Conservation (phyloP, 73 alveolate species). For the Paramecium sexaurelia region DNA sequence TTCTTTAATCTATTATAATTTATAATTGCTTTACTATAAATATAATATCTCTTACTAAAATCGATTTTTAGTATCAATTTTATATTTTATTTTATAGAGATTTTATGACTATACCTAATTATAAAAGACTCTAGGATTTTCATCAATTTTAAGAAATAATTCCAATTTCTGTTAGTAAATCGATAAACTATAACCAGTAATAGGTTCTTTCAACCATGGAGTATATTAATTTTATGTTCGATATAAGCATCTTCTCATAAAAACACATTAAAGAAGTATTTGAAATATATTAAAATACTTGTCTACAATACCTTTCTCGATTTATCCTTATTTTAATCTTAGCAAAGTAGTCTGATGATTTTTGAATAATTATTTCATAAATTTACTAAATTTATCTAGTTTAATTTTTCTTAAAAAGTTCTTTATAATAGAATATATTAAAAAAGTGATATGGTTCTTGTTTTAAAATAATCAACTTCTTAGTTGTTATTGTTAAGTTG, state of each 20-base stretch:
- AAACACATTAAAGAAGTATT: background rate
- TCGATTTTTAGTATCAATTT: background rate
- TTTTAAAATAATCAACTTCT: too few species aligned
- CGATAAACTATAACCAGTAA: background rate
- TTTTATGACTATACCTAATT: background rate
- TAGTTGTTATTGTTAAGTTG: too few species aligned
- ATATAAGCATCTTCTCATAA: conserved; percentile 2
- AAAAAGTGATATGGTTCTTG: too few species aligned
- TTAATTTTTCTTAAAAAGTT: too few species aligned
- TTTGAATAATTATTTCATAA: background rate
- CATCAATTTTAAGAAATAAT: background rate
- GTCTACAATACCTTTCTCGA: conserved; percentile 12
- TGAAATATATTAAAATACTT: background rate
- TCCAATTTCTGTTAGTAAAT: background rate
- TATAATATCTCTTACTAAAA: background rate
- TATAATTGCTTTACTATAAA: background rate
- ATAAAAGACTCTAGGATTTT: background rate
- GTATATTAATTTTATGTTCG: background rate
- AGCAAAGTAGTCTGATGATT: background rate
- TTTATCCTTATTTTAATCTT: background rate
- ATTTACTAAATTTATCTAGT: background rate
- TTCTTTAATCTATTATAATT: background rate
- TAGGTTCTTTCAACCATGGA: background rate
- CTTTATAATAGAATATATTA: too few species aligned
- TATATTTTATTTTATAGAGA: conserved; percentile 13